Evolutionary conservation across 805 yeast species (phyloP), one percentile per base, ranked within the genome.

Genomic region (Candida palmyrensis): DNA sequence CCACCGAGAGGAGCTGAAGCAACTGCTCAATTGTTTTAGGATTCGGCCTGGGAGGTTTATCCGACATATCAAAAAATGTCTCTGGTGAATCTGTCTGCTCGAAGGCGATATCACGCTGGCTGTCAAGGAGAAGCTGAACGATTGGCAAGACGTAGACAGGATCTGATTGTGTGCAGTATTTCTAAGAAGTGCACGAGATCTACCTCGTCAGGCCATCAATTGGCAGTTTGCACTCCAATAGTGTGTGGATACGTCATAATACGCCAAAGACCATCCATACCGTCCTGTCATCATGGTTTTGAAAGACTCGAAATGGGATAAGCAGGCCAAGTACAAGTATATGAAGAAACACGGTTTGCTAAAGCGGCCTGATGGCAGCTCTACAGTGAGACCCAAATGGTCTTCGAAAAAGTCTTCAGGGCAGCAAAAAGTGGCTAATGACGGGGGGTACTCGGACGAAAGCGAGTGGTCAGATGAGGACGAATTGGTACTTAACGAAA

Each of bases 11-110:
- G 44, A 64, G 66, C 48, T 66, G 65, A 42, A 84, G 57, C 33
- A 84, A 67, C 38, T 82, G 85, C 44, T 79, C 79, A 35, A 79
- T 68, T 18, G 68, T 49, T 44, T 70, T 68, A 22, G 32, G 32
- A n/a, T 11, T 7, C 10, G 32, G 22, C 25, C 10, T 18, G 12
- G 31, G 22, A 6, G 25, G 24, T 30, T 48, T 32, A 9, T 29
- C 39, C n/a, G 44, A 18, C 44, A 38, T 41, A 18, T 6, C 29
- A 5, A 3, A 24, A n/a, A n/a, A n/a, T n/a, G n/a, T n/a, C n/a
- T 5, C 11, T 17, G 10, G 27, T 24, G 21, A 21, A 21, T 21
- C 9, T 21, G 9, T 21, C 9, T 9, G 23, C 23, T 21, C 23
- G 9, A 21, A 21, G n/a, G n/a, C n/a, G n/a, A n/a, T n/a, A n/a